Percentiles rank a stretch among this genome's conserved stretches.
phyloP scores from a whole-genome alignment of 441 rosid genomes.

The Isatis lusitanica region DNA sequence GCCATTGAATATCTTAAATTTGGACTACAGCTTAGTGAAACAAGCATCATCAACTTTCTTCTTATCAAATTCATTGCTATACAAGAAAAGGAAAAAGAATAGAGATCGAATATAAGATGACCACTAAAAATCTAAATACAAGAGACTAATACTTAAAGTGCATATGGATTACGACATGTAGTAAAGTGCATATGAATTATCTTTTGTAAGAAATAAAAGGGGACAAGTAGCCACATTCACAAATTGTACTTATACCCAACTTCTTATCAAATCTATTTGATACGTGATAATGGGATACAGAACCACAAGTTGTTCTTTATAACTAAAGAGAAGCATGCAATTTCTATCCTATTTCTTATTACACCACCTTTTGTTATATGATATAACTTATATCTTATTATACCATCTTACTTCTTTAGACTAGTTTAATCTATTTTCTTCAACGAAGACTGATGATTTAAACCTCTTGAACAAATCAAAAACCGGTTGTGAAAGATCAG shows the following conservation, averaged over 20 bases:
- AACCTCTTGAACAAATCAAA: background rate
- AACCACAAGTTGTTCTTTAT: conserved; percentile 15
- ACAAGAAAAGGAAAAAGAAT: background rate
- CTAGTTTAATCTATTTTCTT: background rate
- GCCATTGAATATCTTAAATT: background rate
- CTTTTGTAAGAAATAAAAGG: background rate
- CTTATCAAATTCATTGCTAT: background rate
- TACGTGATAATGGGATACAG: conserved; percentile 27
- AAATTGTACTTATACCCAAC: conserved; percentile 22
- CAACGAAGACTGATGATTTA: background rate
- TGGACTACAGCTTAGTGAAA: conserved; percentile 5
- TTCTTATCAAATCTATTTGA: conserved; percentile 29
- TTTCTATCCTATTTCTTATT: background rate
- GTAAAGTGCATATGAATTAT: conserved; percentile 25
- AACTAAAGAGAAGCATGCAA: conserved; percentile 10
- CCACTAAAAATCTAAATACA: conserved; percentile 4
- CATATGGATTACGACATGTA: conserved; percentile 24
- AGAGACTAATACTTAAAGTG: background rate
- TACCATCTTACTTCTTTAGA: background rate
- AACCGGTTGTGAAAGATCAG: background rate
- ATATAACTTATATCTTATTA: background rate
- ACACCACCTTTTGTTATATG: background rate
- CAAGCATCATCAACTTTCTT: conserved; percentile 1
- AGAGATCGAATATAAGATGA: background rate
- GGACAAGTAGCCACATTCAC: conserved; percentile 22